A percentile compares a stretch with the other conserved stretches of the same genome.
Evolutionary conservation across 176 grass and related monocot species (phyloP).

Genomic region (Oryza australiensis): DNA sequence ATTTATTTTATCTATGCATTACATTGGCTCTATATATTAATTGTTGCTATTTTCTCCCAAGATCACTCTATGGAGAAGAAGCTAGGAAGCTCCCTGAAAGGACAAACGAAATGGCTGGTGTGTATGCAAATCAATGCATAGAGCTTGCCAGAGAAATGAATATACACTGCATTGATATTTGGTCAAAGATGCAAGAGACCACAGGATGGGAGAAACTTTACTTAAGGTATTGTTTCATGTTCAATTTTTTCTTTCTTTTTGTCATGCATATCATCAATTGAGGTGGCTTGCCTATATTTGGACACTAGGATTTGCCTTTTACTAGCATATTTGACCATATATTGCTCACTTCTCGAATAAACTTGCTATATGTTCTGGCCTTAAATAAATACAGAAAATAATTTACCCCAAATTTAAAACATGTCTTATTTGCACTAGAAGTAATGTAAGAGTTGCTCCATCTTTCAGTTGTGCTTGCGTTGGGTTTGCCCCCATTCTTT

Average conservation of each 20-base stretch:
- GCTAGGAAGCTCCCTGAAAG: constrained; percentile 71
- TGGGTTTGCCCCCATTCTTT: not conserved
- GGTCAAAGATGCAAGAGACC: constrained; percentile 78
- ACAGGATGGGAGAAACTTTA: constrained; percentile 68
- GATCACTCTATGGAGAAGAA: constrained; percentile 65
- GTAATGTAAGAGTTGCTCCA: not conserved
- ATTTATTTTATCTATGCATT: not conserved
- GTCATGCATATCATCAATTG: not conserved
- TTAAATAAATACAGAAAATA: no score
- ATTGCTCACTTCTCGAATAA: not conserved
- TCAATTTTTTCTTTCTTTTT: not conserved
- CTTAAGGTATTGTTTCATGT: constrained; percentile 59
- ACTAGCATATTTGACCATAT: not conserved
- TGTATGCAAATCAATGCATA: constrained; percentile 71
- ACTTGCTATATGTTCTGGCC: not conserved
- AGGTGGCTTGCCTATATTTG: not conserved
- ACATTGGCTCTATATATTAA: not conserved
- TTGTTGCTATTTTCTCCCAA: constrained; percentile 31
- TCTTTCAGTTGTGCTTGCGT: not conserved
- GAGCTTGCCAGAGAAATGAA: constrained; percentile 75
- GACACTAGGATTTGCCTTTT: not conserved
- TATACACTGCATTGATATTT: constrained; percentile 68
- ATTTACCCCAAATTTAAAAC: no score
- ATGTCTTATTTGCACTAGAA: no score
- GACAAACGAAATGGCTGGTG: constrained; percentile 82